phyloP scores from a whole-genome alignment of 345 rosid genomes.

The Firmiana major region DNA sequence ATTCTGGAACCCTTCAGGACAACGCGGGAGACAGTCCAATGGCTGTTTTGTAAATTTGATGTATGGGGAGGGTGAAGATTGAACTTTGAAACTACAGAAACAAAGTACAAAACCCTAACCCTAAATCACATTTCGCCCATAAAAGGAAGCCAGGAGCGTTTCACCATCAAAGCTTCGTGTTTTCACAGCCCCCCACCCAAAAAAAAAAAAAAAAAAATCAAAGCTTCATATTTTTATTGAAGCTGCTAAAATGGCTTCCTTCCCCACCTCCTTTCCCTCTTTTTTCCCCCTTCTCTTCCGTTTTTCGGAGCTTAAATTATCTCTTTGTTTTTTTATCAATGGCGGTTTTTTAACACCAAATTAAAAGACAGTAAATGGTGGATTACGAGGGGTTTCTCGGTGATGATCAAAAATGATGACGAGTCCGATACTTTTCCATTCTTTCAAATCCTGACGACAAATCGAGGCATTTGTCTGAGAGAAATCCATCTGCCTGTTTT shows the following conservation, averaged over 20 bases:
- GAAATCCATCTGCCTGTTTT: slow-evolving; percentile 13
- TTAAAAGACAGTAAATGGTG: no score
- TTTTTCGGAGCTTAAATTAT: no score
- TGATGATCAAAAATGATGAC: slow-evolving; percentile 58
- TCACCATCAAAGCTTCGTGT: no score
- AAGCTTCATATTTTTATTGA: no score
- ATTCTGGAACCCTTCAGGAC: no score
- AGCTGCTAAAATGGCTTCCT: no score
- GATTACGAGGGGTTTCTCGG: slow-evolving; percentile 28
- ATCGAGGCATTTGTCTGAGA: slow-evolving; percentile 76
- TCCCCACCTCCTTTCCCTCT: no score
- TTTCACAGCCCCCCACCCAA: no score
- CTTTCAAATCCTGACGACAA: slow-evolving; percentile 50
- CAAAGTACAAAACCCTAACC: background rate
- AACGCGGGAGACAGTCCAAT: no score
- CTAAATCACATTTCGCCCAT: background rate
- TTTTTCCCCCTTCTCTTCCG: background rate
- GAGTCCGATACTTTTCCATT: slow-evolving; percentile 58
- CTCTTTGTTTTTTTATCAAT: background rate
- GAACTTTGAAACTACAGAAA: background rate
- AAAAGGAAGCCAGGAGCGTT: background rate
- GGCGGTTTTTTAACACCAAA: background rate
- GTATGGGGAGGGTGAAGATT: background rate
- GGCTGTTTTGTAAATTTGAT: background rate
- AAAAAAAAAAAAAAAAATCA: no score